phyloP scores from a whole-genome alignment of 2,329 filamentous ascomycete genomes.

The Cadophora malorum region DNA sequence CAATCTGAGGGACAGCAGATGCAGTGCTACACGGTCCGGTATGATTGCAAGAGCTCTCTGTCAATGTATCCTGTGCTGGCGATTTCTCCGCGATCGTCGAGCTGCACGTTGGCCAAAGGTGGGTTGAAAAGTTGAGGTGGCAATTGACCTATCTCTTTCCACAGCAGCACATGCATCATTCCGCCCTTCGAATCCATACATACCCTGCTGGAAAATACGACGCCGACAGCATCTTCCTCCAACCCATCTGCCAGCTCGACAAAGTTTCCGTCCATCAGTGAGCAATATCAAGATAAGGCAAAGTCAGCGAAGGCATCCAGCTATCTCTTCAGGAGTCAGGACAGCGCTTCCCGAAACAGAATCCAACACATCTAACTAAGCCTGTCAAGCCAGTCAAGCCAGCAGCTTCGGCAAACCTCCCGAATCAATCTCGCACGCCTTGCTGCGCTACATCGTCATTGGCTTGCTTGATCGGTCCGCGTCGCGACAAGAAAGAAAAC shows the following conservation, averaged over 20 bases:
- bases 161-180: background rate
- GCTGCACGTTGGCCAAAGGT: background rate
- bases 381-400: background rate
- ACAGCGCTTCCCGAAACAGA: slow-evolving; percentile 5
- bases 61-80: background rate
- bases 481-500: background rate
- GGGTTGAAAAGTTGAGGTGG: background rate
- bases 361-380: background rate
- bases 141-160: background rate
- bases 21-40: background rate
- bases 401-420: slow-evolving; percentile 9
- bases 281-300: background rate
- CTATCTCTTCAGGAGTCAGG: background rate
- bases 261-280: background rate
- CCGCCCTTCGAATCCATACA: background rate
- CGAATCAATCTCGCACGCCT: slow-evolving; percentile 7
- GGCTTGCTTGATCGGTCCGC: background rate
- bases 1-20: background rate
- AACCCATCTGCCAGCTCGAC: background rate
- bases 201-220: background rate
- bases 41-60: background rate
- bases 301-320: background rate
- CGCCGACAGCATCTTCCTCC: background rate
- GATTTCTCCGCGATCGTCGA: background rate
- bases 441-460: background rate